Percentiles rank a stretch among this genome's conserved stretches.
phyloP scores from a whole-genome alignment of 2,329 filamentous ascomycete species.

The Penicillium sp. region DNA sequence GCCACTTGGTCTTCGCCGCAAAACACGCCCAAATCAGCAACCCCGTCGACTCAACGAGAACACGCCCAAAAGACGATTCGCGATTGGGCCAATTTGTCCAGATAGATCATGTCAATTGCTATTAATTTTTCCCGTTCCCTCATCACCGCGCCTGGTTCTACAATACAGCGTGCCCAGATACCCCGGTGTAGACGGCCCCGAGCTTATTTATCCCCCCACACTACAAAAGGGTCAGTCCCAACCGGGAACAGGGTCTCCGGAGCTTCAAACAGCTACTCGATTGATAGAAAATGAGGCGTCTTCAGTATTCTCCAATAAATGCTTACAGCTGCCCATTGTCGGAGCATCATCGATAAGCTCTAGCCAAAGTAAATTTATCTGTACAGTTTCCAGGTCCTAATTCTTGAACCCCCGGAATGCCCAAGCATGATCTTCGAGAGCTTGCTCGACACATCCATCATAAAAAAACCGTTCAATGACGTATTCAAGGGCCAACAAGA shows the following conservation, averaged over 20 bases:
- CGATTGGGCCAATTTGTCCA: background rate
- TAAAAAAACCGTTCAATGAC: background rate
- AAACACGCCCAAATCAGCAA: slow-evolving; percentile 11
- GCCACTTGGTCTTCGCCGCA: slow-evolving; percentile 43
- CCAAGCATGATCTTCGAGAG: background rate
- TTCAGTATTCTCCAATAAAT: background rate
- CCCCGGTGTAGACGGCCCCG: slow-evolving; percentile 17
- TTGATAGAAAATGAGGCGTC: background rate
- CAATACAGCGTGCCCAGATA: slow-evolving; percentile 1
- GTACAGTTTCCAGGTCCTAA: slow-evolving; percentile 21
- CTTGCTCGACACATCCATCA: slow-evolving; percentile 5
- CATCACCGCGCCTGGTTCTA: background rate
- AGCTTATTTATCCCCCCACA: slow-evolving; percentile 26
- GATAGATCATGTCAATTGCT: background rate
- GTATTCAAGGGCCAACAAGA: slow-evolving; percentile 48
- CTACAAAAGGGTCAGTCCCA: slow-evolving; percentile 3
- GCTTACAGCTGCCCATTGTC: background rate
- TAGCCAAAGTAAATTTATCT: slow-evolving; percentile 9
- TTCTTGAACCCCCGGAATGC: slow-evolving; percentile 8
- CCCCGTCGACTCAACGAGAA: slow-evolving; percentile 17
- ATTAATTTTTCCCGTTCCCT: background rate
- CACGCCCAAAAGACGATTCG: background rate
- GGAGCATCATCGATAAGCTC: background rate
- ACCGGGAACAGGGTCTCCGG: slow-evolving; percentile 12
- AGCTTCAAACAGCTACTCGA: background rate